A percentile compares a stretch with the other conserved stretches of the same genome.
Evolutionary conservation across 805 yeast species (phyloP).

Genomic region (Kodamaea neixiangensis): DNA sequence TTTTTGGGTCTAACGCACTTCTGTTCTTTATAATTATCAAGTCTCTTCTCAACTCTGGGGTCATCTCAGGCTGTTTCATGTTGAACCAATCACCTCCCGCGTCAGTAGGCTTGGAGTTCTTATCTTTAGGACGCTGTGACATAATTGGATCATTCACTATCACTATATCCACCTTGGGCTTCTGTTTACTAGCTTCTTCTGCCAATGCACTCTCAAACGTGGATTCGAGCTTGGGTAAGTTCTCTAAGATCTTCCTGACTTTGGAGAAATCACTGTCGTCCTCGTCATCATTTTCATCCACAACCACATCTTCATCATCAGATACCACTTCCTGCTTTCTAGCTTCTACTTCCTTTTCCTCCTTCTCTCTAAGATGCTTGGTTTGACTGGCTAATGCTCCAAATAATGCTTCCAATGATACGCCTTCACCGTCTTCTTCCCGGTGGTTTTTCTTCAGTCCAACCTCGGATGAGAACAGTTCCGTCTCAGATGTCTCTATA

Average conservation of each 20-base stretch:
- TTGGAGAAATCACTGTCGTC: slow-evolving; percentile 19
- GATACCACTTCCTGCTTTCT: slow-evolving; percentile 17
- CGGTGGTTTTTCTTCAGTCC: slow-evolving; percentile 9
- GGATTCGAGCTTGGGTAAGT: slow-evolving; percentile 35
- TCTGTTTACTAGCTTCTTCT: slow-evolving; percentile 16
- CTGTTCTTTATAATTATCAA: slow-evolving; percentile 78
- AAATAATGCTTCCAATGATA: slow-evolving; percentile 35
- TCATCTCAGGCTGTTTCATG: slow-evolving; percentile 73
- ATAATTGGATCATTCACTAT: slow-evolving; percentile 50
- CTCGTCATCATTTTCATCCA: slow-evolving; percentile 7
- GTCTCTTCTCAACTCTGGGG: slow-evolving; percentile 74
- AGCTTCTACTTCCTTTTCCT: not conserved
- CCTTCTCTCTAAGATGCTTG: slow-evolving; percentile 7
- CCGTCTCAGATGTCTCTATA: slow-evolving; percentile 32
- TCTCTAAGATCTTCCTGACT: slow-evolving; percentile 18
- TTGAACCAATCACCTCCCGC: slow-evolving; percentile 76
- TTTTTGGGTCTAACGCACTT: slow-evolving; percentile 89
- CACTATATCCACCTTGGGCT: slow-evolving; percentile 24
- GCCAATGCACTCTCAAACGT: slow-evolving; percentile 25
- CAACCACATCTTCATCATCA: slow-evolving; percentile 4
- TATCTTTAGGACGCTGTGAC: slow-evolving; percentile 19
- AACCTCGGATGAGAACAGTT: slow-evolving; percentile 22
- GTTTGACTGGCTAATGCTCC: slow-evolving; percentile 30
- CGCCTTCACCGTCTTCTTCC: slow-evolving; percentile 11
- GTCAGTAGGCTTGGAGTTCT: slow-evolving; percentile 21